Evolutionary conservation across 768 basidiomycete species (phyloP).

Genomic region (Lyophyllum atratum): DNA sequence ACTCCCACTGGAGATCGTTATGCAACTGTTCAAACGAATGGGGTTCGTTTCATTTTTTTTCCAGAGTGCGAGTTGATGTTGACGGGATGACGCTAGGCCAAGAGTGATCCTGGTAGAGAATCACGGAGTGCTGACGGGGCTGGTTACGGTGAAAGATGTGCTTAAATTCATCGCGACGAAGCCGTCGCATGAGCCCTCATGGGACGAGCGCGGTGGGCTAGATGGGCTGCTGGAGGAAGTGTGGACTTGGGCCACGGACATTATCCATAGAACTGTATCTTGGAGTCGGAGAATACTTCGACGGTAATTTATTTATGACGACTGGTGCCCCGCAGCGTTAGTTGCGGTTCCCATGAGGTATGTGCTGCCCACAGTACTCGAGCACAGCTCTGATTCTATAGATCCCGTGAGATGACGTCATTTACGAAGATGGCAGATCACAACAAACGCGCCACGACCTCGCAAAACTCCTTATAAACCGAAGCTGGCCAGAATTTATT

Average conservation of each 20-base stretch:
- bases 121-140: constrained; percentile 76
- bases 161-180: constrained; percentile 77
- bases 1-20: constrained; percentile 92
- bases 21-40: constrained; percentile 97
- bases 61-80: constrained; percentile 4
- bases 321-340: not conserved
- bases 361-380: not conserved
- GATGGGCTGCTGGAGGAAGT: constrained; percentile 63
- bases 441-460: not conserved
- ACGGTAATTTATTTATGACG: constrained; percentile 25
- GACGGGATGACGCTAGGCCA: constrained; percentile 55
- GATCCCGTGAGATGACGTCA: constrained; percentile 9
- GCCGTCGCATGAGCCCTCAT: constrained; percentile 51
- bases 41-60: constrained; percentile 63
- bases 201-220: constrained; percentile 66
- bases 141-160: constrained; percentile 96
- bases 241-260: constrained; percentile 54
- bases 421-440: not conserved
- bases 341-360: not conserved
- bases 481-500: not conserved
- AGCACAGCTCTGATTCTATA: too few relatives aligned
- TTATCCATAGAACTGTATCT: constrained; percentile 33
- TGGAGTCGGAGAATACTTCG: constrained; percentile 41
- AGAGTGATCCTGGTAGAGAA: constrained; percentile 95
- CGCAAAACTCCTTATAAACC: constrained; percentile 9